Conservation (phyloP, 1,284 basidiomycete genomes). For the Athelia sp. region DNA sequence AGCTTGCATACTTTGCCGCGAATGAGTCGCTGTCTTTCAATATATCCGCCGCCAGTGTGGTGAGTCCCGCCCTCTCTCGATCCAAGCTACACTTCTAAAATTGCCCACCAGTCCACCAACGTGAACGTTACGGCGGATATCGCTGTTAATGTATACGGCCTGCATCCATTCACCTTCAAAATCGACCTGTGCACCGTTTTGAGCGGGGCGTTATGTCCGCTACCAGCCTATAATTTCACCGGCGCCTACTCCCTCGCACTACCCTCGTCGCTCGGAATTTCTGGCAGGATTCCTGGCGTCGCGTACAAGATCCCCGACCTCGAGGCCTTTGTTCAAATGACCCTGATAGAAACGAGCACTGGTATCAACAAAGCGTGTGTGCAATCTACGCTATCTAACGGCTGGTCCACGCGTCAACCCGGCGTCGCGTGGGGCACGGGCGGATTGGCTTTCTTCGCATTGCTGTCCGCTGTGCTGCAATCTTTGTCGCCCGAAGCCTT, state of each 20-base stretch:
- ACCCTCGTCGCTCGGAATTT: conserved; percentile 52
- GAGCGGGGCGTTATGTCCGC: conserved; percentile 77
- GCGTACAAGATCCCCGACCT: conserved; percentile 89
- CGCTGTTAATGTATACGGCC: conserved; percentile 79
- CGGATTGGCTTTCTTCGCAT: conserved; percentile 62
- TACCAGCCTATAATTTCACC: conserved; percentile 83
- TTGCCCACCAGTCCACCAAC: conserved; percentile 51
- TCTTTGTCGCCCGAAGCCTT: conserved; percentile 47
- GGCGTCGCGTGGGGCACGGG: conserved; percentile 79
- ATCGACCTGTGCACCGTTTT: conserved; percentile 76
- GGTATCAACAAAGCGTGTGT: conserved; percentile 81
- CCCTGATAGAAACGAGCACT: conserved; percentile 65
- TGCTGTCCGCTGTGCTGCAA: conserved; percentile 65
- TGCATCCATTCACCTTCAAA: conserved; percentile 71
- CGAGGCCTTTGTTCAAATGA: conserved; percentile 84
- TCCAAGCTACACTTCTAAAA: conserved; percentile 22
- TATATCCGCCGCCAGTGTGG: conserved; percentile 69
- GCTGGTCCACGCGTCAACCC: conserved; percentile 74
- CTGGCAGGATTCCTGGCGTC: conserved; percentile 64
- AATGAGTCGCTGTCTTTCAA: conserved; percentile 75
- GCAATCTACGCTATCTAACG: conserved; percentile 89
- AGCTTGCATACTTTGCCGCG: conserved; percentile 66
- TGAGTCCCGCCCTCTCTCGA: conserved; percentile 33
- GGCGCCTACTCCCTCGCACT: conserved; percentile 76
- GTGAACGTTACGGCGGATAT: conserved; percentile 78